Conservation (phyloP, 2,329 filamentous ascomycete species). For the Herpomyces periplanetae region DNA sequence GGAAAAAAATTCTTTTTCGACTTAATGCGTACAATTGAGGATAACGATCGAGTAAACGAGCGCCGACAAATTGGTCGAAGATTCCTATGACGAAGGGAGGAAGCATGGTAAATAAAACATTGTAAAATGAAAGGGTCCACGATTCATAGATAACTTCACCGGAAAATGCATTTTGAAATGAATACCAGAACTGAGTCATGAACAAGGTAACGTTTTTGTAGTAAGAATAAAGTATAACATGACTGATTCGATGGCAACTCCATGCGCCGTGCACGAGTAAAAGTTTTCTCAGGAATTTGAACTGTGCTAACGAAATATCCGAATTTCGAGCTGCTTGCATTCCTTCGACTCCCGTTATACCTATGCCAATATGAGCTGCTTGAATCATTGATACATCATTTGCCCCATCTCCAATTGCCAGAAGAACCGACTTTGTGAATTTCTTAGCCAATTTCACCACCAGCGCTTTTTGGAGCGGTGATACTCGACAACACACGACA, state of each 20-base stretch:
- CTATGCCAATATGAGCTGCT: conserved; percentile 82
- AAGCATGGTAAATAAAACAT: conserved; percentile 82
- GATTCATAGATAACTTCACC: conserved; percentile 95
- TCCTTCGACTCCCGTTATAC: conserved; percentile 86
- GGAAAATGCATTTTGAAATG: conserved; percentile 91
- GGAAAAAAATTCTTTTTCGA: conserved; percentile 76
- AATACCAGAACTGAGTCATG: conserved; percentile 98
- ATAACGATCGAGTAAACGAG: conserved; percentile 65
- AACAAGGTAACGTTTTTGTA: conserved; percentile 98
- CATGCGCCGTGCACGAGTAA: conserved; percentile 79
- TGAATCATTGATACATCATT: conserved; percentile 99
- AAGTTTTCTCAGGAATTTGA: conserved; percentile 70
- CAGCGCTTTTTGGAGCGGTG: conserved; percentile 74
- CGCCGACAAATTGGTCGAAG: conserved; percentile 87
- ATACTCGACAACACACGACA: conserved; percentile 91
- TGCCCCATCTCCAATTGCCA: conserved; percentile 84
- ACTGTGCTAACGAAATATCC: conserved; percentile 80
- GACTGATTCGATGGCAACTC: conserved; percentile 89
- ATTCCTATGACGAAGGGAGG: conserved; percentile 82
- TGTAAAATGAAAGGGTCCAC: conserved; percentile 97
- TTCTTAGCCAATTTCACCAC: conserved; percentile 95
- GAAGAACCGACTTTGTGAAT: conserved; percentile 53
- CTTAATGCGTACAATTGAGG: conserved; percentile 78
- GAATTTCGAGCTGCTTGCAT: conserved; percentile 80
- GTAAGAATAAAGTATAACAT: conserved; percentile 89